Evolutionary conservation across 2,329 filamentous ascomycete genomes (phyloP).

Genomic region (Aspergillus amoenus): DNA sequence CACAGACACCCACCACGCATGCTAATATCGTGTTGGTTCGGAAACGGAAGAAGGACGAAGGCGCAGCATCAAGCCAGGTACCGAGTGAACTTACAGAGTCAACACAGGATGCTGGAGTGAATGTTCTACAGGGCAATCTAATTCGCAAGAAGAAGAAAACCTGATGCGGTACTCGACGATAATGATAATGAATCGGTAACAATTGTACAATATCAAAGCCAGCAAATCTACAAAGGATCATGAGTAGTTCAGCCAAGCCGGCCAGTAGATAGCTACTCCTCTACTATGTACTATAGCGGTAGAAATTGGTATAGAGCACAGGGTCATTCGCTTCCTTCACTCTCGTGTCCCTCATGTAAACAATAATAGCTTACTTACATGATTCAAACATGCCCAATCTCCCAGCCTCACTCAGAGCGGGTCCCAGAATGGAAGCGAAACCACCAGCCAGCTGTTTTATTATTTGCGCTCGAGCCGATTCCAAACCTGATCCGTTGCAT

Average conservation of each 20-base stretch:
- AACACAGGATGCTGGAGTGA: constrained; percentile 26
- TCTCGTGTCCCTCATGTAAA: neutral
- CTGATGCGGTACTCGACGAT: constrained; percentile 10
- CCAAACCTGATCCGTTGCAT: constrained; percentile 8
- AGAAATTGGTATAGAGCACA: too few relatives aligned
- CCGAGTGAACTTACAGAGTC: constrained; percentile 6
- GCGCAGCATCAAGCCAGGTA: constrained; percentile 8
- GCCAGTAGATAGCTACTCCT: neutral
- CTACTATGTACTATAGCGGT: too few relatives aligned
- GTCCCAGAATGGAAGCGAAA: neutral
- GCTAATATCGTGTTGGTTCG: constrained; percentile 34
- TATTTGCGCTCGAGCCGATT: neutral
- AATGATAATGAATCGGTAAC: constrained; percentile 3
- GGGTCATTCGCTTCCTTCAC: neutral
- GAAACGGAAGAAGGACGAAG: constrained; percentile 38
- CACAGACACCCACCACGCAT: constrained; percentile 21
- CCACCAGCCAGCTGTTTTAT: neutral
- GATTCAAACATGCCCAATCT: neutral
- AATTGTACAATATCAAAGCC: neutral
- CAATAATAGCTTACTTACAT: too few relatives aligned
- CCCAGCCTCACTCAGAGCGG: neutral
- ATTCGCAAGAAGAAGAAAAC: constrained; percentile 45
- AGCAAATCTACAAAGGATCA: neutral
- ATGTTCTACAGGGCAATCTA: constrained; percentile 39
- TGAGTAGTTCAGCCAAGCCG: neutral